Base-by-base conservation (phyloP, 169 alveolate species). In the Ichthyophthirius multifiliis region DNA sequence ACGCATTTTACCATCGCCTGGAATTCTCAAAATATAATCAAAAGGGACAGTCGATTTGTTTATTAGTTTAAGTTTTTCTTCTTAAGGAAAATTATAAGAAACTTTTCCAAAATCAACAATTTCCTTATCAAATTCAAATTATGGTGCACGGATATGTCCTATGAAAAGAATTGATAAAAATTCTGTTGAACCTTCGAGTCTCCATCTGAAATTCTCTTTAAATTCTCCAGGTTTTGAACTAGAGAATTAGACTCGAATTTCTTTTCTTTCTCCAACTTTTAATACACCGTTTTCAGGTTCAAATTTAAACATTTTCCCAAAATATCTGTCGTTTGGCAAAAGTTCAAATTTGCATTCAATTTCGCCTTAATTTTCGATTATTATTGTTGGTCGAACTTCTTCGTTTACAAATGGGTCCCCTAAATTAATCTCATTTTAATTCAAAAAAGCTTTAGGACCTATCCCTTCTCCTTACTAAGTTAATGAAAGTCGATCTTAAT, bases 61-160 rank as follows among this genome's bases (percentile, higher is more conserved):
- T 31, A 94, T 94, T 65, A 96, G 76, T 31, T 91, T 87, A 1
- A 96, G 93, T 5, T 94, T 87, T 87, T 95, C 95, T 62, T 91
- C 92, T 79, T 93, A 93, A 74, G 95, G 93, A 86, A 96, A 96
- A 46, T 97, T 96, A 82, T 95, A 94, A 23, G 97, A 90, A 18
- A 97, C 98, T 76, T 90, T 84, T 18, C 98, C 98, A 77, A 96
- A 97, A 75, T 95, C 93, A 46, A 97, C 93, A 55, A 94, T 86
- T 65, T 94, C 97, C 62, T 89, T 95, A 83, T 96, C 96, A 83
- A 94, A 95, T 73, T 90, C 90, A 83, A 97, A 95, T 23, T 96
- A 90, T 5, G 99, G 99, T 13, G 98, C 97, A 15, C 94, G 92
- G 2, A 94, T 97, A 81, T 93, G 97, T 3, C 99, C 99, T 88